Evolutionary conservation across 192 early-diverging fungal species (phyloP), one percentile per base, ranked within the genome.

Genomic region (Chytriomyces hyalinus): DNA sequence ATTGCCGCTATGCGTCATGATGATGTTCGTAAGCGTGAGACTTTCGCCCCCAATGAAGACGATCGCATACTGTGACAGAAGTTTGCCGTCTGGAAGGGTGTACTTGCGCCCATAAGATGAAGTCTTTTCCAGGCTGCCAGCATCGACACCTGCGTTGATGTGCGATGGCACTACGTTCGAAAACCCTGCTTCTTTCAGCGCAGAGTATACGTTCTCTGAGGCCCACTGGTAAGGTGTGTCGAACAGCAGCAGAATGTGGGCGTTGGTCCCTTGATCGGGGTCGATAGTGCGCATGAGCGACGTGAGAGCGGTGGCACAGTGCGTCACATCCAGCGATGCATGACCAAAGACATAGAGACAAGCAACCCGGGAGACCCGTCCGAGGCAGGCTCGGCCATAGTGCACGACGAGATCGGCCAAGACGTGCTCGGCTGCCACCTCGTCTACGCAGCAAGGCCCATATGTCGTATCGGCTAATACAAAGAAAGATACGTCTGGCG

Each of bases 371-470:
- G 53, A 20, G 20, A 57, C 11, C 89, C 92, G 88, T 75, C 91
- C 92, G 50, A 98, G 82, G 76, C 98, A 99, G 6, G 96, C 90
- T 24, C 91, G 91, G 4, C 98, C 98, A 86, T 94, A 99, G 81
- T 99, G 98, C 44, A 99, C 89, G 44, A 99, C 91, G n/a, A 94
- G 77, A 60, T 98, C 93, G 13, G 95, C 90, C 7, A 82, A 65
- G 47, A 90, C 91, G 76, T 99, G 98, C 81, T 95, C 88, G 6
- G 96, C 96, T 24, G 98, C 96, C 1, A 99, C 92, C 76, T 97
- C 95, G 80, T 99, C 98, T 1, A 97, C 95, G 80, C 98, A 99
- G 81, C 98, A 99, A 81, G 94, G 90, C 77, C 97, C 97, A 77
- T 95, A 97, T 15, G 97, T 95, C 0, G 98, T 98, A 76, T 99